Conservation (phyloP, 1,284 basidiomycete genomes). For the Malassezia vespertilionis region DNA sequence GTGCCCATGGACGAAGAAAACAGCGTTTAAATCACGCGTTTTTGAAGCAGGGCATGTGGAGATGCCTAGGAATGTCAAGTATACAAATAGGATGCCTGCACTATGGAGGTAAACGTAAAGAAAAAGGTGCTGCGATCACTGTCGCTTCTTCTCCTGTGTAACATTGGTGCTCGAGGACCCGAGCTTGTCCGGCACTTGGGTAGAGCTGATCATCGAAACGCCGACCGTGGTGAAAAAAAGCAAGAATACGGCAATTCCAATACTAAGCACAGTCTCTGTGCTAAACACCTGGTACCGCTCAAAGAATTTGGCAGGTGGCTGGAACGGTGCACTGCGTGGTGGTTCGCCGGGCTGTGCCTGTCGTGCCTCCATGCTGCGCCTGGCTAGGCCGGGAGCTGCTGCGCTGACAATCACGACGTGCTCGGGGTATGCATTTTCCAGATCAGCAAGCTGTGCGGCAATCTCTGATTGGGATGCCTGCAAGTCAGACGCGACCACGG, state of each 20-base stretch:
- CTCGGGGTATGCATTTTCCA: conserved; percentile 11
- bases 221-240: conserved; percentile 12
- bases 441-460: neutral
- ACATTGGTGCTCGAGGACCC: neutral
- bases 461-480: conserved; percentile 2
- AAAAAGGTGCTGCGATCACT: too few relatives aligned
- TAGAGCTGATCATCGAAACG: conserved; percentile 7
- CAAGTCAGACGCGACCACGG: neutral
- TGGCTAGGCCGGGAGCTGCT: neutral
- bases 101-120: too few relatives aligned
- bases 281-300: conserved; percentile 13
- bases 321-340: neutral
- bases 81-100: too few relatives aligned
- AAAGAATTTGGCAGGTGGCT: conserved; percentile 5
- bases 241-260: conserved; percentile 11
- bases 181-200: conserved; percentile 12
- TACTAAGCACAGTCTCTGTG: conserved; percentile 5
- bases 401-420: conserved; percentile 6
- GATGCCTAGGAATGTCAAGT: too few relatives aligned
- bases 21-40: too few relatives aligned
- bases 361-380: neutral
- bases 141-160: conserved; percentile 14
- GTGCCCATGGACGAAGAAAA: too few relatives aligned
- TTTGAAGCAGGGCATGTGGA: too few relatives aligned
- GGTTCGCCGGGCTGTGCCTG: neutral